Conservation (phyloP, 805 yeast species). For the Cyberlindnera saturnus region DNA sequence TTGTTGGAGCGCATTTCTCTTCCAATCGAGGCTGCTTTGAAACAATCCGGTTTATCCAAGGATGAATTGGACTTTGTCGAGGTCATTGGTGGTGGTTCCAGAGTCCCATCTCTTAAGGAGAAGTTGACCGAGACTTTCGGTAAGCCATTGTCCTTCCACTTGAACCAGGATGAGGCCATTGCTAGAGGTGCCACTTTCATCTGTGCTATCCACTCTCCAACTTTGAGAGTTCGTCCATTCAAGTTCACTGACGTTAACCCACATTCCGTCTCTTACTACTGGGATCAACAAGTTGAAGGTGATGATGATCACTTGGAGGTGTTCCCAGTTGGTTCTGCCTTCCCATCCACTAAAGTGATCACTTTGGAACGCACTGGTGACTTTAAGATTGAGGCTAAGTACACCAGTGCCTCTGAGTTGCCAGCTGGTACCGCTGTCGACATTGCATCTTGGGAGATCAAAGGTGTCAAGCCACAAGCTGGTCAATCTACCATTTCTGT, state of each 20-base stretch:
- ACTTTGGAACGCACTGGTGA: slow-evolving; percentile 89
- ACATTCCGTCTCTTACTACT: slow-evolving; percentile 86
- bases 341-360: slow-evolving; percentile 94
- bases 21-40: slow-evolving; percentile 80
- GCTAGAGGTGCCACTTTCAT: slow-evolving; percentile 99
- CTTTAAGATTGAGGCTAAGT: slow-evolving; percentile 79
- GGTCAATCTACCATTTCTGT: slow-evolving; percentile 77
- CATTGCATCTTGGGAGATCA: slow-evolving; percentile 80
- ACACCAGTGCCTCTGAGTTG: slow-evolving; percentile 67
- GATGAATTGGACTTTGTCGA: slow-evolving; percentile 87
- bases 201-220: slow-evolving; percentile 98
- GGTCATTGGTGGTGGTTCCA: slow-evolving; percentile 96
- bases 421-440: slow-evolving; percentile 60
- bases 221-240: slow-evolving; percentile 97
- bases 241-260: slow-evolving; percentile 94
- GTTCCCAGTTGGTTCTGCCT: slow-evolving; percentile 87
- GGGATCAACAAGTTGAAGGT: slow-evolving; percentile 93
- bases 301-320: slow-evolving; percentile 88
- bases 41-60: slow-evolving; percentile 64
- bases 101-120: slow-evolving; percentile 91
- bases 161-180: slow-evolving; percentile 98
- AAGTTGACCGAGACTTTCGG: slow-evolving; percentile 75
- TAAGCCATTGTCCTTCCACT: slow-evolving; percentile 83
- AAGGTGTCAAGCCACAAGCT: slow-evolving; percentile 76
- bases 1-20: slow-evolving; percentile 65